Percentiles rank a stretch among this genome's conserved stretches.
Evolutionary conservation across 129 eudicot genomes (phyloP).

Genomic region (Tanacetum coccineum): DNA sequence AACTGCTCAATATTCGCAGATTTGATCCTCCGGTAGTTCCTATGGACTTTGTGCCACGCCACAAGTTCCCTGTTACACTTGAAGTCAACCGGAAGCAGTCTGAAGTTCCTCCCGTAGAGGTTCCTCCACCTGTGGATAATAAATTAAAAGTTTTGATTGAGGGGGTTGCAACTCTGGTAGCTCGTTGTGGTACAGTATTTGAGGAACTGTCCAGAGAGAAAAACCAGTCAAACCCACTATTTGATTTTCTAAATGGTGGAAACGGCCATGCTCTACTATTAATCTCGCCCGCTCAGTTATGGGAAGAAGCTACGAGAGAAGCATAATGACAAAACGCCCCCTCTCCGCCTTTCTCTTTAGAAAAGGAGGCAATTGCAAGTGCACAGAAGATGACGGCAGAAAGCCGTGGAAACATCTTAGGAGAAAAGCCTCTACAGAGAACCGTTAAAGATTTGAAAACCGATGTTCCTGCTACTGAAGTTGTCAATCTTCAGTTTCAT

Average conservation of each 20-base stretch:
- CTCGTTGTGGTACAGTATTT: conserved; percentile 93
- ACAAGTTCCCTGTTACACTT: conserved; percentile 59
- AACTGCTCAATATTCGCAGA: conserved; percentile 36
- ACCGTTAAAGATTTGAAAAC: conserved; percentile 44
- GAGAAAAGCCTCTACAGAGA: conserved; percentile 84
- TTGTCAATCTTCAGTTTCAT: conserved; percentile 55
- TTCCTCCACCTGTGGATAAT: conserved; percentile 80
- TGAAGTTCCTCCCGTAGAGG: conserved; percentile 67
- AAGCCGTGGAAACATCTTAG: conserved; percentile 82
- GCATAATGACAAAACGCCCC: conserved; percentile 46
- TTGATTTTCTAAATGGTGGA: conserved; percentile 81
- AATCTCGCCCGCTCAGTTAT: too few species aligned
- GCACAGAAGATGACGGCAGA: conserved; percentile 80
- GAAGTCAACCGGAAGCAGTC: conserved; percentile 32
- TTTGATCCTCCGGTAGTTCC: conserved; percentile 92
- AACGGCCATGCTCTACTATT: conserved; percentile 81
- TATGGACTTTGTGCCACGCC: conserved; percentile 71
- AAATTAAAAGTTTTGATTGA: conserved; percentile 69
- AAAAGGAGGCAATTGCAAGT: conserved; percentile 29
- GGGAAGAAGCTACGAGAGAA: conserved; percentile 93
- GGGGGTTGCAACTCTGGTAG: conserved; percentile 90
- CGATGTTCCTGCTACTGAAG: conserved; percentile 35
- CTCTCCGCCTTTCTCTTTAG: too few species aligned
- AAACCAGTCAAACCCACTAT: conserved; percentile 78
- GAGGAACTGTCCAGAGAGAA: conserved; percentile 95